Conservation (phyloP, 352 stramenopile genomes). For the Phytophthora vignae region DNA sequence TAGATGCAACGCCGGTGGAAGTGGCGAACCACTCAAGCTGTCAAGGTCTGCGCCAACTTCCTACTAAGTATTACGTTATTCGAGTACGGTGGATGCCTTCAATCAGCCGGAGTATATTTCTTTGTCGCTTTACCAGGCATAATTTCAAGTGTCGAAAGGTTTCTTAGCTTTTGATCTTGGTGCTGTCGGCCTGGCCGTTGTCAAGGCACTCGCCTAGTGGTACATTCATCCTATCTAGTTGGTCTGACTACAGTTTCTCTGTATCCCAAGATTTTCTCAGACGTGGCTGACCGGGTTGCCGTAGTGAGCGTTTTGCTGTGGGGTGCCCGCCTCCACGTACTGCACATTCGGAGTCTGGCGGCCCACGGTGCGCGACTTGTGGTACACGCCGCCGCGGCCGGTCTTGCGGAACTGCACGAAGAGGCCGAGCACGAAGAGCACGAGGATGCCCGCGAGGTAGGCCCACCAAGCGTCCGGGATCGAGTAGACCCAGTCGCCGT, state of each 20-base stretch:
- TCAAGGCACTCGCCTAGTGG: slow-evolving; percentile 22
- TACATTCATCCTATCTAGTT: slow-evolving; percentile 28
- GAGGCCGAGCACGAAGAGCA: slow-evolving; percentile 62
- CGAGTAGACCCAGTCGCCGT: slow-evolving; percentile 60
- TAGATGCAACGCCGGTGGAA: no score
- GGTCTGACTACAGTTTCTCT: no score
- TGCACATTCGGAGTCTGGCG: slow-evolving; percentile 32
- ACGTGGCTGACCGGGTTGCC: slow-evolving; percentile 45
- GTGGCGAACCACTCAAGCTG: no score
- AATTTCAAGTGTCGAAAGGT: background rate
- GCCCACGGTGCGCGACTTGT: slow-evolving; percentile 37
- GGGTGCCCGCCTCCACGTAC: slow-evolving; percentile 43
- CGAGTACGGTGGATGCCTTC: no score
- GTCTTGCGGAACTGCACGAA: slow-evolving; percentile 76
- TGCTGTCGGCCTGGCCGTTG: slow-evolving; percentile 2
- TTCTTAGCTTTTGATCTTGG: slow-evolving; percentile 8
- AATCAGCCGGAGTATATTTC: no score
- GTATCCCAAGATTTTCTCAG: slow-evolving; percentile 11
- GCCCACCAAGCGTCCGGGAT: slow-evolving; percentile 70
- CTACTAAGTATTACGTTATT: no score
- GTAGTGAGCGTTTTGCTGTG: slow-evolving; percentile 37
- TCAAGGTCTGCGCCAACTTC: no score
- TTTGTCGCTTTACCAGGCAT: no score
- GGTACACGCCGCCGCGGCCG: slow-evolving; percentile 38
- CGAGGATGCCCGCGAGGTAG: slow-evolving; percentile 59